These are phyloP conservation scores for Tricholoma sp. DNA, from an alignment of 768 basidiomycete species.

Conservation along the genomic window DNA sequence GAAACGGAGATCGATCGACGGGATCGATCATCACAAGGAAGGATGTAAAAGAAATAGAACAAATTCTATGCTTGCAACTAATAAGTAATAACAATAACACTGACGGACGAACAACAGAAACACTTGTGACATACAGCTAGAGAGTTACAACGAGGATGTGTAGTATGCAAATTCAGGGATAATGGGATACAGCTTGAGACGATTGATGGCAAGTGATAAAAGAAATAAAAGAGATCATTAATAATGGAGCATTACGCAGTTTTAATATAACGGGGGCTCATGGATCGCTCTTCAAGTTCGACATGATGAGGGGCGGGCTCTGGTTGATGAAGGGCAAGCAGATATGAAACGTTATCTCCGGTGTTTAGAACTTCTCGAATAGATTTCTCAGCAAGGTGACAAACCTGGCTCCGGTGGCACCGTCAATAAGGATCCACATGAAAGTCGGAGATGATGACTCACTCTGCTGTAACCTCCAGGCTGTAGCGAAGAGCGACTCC, in stretches of 20 bases:
- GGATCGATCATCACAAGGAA: no score
- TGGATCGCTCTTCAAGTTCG: constrained; percentile 27
- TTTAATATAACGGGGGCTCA: constrained; percentile 32
- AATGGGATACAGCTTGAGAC: constrained; percentile 9
- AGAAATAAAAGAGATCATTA: constrained; percentile 3
- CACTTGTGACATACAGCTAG: constrained; percentile 12
- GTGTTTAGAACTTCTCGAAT: constrained; percentile 66
- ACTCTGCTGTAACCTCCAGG: constrained; percentile 48
- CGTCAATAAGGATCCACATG: background rate
- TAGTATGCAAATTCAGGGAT: constrained; percentile 8
- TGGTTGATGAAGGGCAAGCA: constrained; percentile 58
- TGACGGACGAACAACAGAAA: constrained; percentile 1
- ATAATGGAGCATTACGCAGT: constrained; percentile 31
- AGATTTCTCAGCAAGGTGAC: constrained; percentile 66
- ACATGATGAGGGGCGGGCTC: constrained; percentile 25
- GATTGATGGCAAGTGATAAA: constrained; percentile 1
- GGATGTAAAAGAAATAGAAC: no score
- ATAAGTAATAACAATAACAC: constrained; percentile 7
- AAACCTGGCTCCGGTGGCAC: constrained; percentile 53
- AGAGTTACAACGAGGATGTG: constrained; percentile 13
- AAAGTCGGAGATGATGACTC: constrained; percentile 9
- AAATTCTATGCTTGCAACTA: background rate
- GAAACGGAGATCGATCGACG: background rate
- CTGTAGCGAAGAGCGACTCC: constrained; percentile 58
- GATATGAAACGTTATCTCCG: constrained; percentile 57